Conservation (phyloP, 768 basidiomycete species). For the Boletus sensibilis region DNA sequence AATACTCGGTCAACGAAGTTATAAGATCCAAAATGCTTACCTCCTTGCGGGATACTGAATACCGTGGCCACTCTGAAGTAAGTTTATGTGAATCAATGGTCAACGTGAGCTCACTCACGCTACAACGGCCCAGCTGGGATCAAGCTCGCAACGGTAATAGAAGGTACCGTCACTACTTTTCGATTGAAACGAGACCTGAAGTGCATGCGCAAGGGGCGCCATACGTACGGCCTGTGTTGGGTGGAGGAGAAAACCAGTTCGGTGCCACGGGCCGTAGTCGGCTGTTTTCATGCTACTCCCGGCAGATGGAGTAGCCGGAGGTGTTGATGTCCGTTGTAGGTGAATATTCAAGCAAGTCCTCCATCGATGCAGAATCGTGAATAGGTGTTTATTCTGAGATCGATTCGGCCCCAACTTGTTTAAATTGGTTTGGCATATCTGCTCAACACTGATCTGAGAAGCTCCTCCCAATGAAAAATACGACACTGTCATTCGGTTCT, state of each 20-base stretch:
- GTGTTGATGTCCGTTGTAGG: neutral
- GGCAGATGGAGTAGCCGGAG: neutral
- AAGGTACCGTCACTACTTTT: constrained; percentile 20
- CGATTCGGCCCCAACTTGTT: neutral
- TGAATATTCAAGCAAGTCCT: neutral
- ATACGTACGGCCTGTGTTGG: neutral
- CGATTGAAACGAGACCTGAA: constrained; percentile 21
- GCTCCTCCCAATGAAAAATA: neutral
- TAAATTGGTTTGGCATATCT: neutral
- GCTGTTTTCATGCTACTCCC: neutral
- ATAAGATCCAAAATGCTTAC: constrained; percentile 25
- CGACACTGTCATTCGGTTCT: neutral
- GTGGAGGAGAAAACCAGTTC: neutral
- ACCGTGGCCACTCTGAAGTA: neutral
- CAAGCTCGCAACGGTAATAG: constrained; percentile 36
- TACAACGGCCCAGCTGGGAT: constrained; percentile 45
- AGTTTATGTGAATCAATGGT: neutral
- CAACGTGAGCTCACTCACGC: constrained; percentile 34
- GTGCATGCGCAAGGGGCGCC: constrained; percentile 23
- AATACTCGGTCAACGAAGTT: neutral
- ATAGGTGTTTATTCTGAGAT: neutral
- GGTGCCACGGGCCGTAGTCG: neutral
- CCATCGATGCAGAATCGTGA: neutral
- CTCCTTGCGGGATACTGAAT: constrained; percentile 53
- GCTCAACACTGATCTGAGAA: neutral